phyloP scores from a whole-genome alignment of 352 stramenopile genomes.

The Phytophthora sp. region DNA sequence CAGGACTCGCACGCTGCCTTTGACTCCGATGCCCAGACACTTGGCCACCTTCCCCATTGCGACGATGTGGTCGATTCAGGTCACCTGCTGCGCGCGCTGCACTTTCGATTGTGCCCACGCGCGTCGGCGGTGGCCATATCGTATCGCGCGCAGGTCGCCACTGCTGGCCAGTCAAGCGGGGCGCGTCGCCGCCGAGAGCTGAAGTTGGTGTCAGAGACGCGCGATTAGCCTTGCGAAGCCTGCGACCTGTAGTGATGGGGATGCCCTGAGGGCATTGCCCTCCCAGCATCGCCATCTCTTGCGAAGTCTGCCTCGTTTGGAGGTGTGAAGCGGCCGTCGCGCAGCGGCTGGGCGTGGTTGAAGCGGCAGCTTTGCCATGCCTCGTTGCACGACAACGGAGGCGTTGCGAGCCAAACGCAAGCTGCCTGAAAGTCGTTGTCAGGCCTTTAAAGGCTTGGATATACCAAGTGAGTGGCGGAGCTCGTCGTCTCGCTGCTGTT shows the following conservation, averaged over 20 bases:
- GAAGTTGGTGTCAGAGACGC: conserved; percentile 19
- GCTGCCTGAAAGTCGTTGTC: too few species aligned
- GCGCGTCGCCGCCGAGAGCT: conserved; percentile 13
- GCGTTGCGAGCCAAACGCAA: too few species aligned
- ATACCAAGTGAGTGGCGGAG: neutral
- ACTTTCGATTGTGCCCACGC: conserved; percentile 15
- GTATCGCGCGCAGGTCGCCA: neutral
- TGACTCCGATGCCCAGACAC: conserved; percentile 23
- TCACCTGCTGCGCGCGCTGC: neutral
- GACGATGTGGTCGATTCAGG: neutral
- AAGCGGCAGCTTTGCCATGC: too few species aligned
- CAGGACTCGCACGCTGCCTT: conserved; percentile 19
- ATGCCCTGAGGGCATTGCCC: neutral
- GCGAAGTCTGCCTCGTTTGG: too few species aligned
- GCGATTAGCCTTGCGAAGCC: neutral
- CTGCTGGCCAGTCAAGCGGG: conserved; percentile 10
- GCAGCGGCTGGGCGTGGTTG: neutral
- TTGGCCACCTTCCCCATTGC: conserved; percentile 34
- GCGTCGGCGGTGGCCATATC: neutral
- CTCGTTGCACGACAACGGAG: too few species aligned
- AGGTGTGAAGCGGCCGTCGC: neutral
- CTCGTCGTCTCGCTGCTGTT: neutral
- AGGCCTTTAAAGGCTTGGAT: too few species aligned
- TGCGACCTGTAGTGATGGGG: conserved; percentile 4
- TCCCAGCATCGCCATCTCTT: too few species aligned